Base-by-base conservation (phyloP, 73 alveolate genomes). In the Paramecium pentaurelia region DNA sequence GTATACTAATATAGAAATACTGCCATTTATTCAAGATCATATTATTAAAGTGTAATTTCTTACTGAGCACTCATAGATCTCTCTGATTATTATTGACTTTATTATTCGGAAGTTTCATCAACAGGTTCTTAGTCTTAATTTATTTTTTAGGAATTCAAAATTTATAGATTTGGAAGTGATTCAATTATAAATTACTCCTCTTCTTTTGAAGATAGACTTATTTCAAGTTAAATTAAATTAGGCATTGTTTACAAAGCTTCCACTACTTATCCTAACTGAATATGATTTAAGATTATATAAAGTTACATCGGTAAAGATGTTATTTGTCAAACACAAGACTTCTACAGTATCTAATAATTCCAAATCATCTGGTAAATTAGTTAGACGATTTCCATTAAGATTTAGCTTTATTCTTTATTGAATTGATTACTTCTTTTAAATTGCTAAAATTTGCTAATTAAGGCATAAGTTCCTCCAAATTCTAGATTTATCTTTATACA, bases 221-320 rank as follows among this genome's bases (percentile, higher is more conserved):
- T 51, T 20, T 73, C 49, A 18, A 91, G 91, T 27, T 91, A 70
- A 8, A 37, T 34, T 54, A 91, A 18, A 30, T 36, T 85, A 8
- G 95, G 95, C 73, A 91, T 54, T 7, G 95, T 44, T 34, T 45
- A 18, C n/a, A 91, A 42, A 18, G 94, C 95, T 6, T 92, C 92
- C 8, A 91, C 54, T 18, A 91, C 94, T 42, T 27, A 20, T 8
- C n/a, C 59, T 27, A 91, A 2, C 87, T 86, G 16, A 32, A 27
- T 6, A 80, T 25, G 28, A 20, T 54, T 54, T 18, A 54, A 18
- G 70, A 54, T 32, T 45, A 16, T 4, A 10, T 42, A 44, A 18
- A 25, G 11, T 3, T 86, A 60, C 93, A 18, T 92, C 70, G 20
- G 42, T 92, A 45, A 91, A 44, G 32, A 91, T 95, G 58, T 91